phyloP scores from a whole-genome alignment of 805 yeast genomes.

The Cyberlindnera saturnus region DNA sequence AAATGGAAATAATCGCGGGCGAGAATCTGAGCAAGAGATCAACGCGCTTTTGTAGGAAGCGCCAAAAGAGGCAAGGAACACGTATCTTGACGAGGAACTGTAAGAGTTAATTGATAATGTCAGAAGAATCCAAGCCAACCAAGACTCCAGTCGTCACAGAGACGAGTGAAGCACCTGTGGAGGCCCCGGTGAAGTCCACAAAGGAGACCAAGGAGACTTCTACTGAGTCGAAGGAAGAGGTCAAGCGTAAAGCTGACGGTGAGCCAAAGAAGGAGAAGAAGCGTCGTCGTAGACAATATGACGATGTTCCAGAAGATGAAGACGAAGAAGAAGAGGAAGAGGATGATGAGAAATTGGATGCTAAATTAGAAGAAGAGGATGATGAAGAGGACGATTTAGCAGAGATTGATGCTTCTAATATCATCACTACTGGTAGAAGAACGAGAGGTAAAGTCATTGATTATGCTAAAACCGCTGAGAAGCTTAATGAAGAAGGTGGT shows the following conservation, averaged over 20 bases:
- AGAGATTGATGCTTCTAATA: slow-evolving; percentile 78
- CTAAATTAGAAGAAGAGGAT: slow-evolving; percentile 39
- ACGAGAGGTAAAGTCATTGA: slow-evolving; percentile 88
- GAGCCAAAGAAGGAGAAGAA: slow-evolving; percentile 37
- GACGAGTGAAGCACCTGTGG: slow-evolving; percentile 5
- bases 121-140: slow-evolving; percentile 18
- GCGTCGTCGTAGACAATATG: slow-evolving; percentile 55
- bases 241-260: slow-evolving; percentile 22
- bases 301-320: slow-evolving; percentile 53
- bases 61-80: too few relatives aligned
- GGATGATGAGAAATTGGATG: slow-evolving; percentile 46
- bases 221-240: slow-evolving; percentile 9
- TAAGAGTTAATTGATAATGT: slow-evolving; percentile 11
- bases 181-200: slow-evolving; percentile 1
- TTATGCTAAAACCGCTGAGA: slow-evolving; percentile 72
- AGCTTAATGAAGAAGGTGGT: slow-evolving; percentile 38
- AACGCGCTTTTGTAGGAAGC: too few relatives aligned
- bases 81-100: too few relatives aligned
- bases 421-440: slow-evolving; percentile 80
- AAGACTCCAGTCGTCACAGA: slow-evolving; percentile 7
- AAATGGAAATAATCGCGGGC: not conserved
- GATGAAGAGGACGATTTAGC: slow-evolving; percentile 75
- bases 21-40: too few relatives aligned
- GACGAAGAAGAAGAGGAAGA: slow-evolving; percentile 44
- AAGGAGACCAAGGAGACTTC: slow-evolving; percentile 11